Conservation (phyloP, 257 asterid species). For the Ophiorrhiza pumila region DNA sequence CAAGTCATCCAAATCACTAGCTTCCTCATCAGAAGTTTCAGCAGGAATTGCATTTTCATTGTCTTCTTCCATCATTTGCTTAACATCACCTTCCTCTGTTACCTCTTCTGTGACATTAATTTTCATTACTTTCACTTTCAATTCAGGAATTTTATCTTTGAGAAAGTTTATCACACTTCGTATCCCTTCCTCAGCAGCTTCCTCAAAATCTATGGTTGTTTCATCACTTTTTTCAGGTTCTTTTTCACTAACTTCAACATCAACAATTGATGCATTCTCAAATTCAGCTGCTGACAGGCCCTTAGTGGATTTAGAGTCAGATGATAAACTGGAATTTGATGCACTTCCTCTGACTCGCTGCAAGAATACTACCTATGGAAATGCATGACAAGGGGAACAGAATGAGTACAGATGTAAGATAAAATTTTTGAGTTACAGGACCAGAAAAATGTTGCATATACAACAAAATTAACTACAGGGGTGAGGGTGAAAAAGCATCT, state of each 20-base stretch:
- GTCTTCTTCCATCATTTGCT: slow-evolving; percentile 67
- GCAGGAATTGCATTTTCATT: slow-evolving; percentile 31
- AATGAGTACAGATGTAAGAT: slow-evolving; percentile 23
- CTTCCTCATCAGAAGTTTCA: slow-evolving; percentile 53
- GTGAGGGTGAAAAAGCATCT: too few species aligned
- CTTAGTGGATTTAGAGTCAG: slow-evolving; percentile 50
- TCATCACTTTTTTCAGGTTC: slow-evolving; percentile 61
- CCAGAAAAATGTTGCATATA: background rate
- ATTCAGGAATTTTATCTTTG: slow-evolving; percentile 83
- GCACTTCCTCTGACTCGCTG: slow-evolving; percentile 53
- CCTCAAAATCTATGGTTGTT: slow-evolving; percentile 69
- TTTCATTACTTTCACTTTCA: slow-evolving; percentile 73
- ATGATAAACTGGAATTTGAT: slow-evolving; percentile 41
- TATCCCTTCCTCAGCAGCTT: slow-evolving; percentile 86
- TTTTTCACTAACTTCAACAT: slow-evolving; percentile 53
- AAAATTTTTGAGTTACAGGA: background rate
- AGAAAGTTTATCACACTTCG: slow-evolving; percentile 78
- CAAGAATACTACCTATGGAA: slow-evolving; percentile 72
- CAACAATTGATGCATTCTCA: slow-evolving; percentile 57
- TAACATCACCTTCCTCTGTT: slow-evolving; percentile 51
- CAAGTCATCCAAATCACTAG: slow-evolving; percentile 38
- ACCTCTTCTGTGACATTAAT: slow-evolving; percentile 54
- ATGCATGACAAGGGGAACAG: slow-evolving; percentile 9
- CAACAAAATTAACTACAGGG: background rate
- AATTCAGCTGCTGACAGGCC: slow-evolving; percentile 51